Percentiles rank a stretch among this genome's conserved stretches.
phyloP scores from a whole-genome alignment of 177 flowering plant species.

The Vitis hybrid region DNA sequence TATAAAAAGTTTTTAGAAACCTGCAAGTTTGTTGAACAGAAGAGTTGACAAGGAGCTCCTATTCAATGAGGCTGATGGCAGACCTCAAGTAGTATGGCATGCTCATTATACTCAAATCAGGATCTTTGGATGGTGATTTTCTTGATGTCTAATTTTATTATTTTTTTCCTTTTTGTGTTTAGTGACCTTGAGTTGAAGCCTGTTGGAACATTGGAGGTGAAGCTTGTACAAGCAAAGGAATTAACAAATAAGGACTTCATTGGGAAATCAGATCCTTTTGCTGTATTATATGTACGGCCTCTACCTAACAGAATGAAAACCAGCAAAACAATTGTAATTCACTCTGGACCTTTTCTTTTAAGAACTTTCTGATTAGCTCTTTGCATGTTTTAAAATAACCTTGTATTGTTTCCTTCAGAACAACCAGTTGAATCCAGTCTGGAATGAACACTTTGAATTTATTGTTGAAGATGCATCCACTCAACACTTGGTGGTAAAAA shows the following conservation, averaged over 20 bases:
- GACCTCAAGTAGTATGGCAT: too few species aligned
- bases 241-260: conserved; percentile 77
- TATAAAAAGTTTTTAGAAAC: too few species aligned
- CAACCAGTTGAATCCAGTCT: conserved; percentile 89
- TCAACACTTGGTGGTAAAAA: conserved; percentile 79
- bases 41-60: too few species aligned
- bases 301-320: conserved; percentile 74
- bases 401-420: conserved; percentile 47
- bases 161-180: conserved; percentile 6
- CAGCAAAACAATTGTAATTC: conserved; percentile 80
- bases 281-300: conserved; percentile 79
- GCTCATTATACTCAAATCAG: too few species aligned
- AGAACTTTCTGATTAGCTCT: not conserved
- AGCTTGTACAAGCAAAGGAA: conserved; percentile 73
- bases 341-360: not conserved
- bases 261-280: conserved; percentile 98
- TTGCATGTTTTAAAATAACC: not conserved
- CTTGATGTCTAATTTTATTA: conserved; percentile 5
- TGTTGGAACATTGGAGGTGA: conserved; percentile 70
- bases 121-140: not conserved
- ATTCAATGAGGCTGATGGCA: too few species aligned
- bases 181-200: conserved; percentile 82
- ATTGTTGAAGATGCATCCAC: conserved; percentile 86
- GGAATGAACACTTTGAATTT: conserved; percentile 98
- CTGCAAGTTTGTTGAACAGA: too few species aligned